phyloP scores from a whole-genome alignment of 176 grass and related monocot genomes.

The Oropetium thomaeum region DNA sequence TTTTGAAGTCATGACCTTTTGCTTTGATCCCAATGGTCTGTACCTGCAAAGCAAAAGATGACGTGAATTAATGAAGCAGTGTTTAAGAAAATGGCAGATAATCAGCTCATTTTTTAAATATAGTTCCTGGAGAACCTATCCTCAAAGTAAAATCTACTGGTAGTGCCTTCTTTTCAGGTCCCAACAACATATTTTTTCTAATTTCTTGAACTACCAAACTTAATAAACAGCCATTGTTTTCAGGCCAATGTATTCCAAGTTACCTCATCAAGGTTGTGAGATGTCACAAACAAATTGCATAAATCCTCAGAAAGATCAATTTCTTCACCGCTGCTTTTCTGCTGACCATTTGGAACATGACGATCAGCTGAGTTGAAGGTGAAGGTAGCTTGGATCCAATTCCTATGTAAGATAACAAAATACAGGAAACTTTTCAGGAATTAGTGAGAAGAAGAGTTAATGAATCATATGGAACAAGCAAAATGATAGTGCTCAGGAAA shows the following conservation, averaged over 20 bases:
- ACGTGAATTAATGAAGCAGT: not conserved
- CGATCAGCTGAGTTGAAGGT: slow-evolving; percentile 24
- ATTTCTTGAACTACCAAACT: not conserved
- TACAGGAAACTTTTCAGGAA: not conserved
- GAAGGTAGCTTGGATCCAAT: slow-evolving; percentile 94
- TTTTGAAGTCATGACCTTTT: slow-evolving; percentile 58
- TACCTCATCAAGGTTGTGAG: slow-evolving; percentile 74
- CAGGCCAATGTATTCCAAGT: not conserved
- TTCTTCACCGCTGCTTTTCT: slow-evolving; percentile 46
- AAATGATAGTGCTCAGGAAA: not conserved
- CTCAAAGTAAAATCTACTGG: not conserved
- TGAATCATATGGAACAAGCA: not conserved
- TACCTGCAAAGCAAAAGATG: slow-evolving; percentile 27
- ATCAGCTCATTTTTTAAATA: no score
- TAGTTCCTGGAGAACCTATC: no score
- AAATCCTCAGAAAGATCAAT: slow-evolving; percentile 73
- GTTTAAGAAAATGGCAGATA: no score
- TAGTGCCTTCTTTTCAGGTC: not conserved
- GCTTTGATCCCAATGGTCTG: slow-evolving; percentile 57
- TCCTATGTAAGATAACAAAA: slow-evolving; percentile 42
- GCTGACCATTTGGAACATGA: slow-evolving; percentile 21
- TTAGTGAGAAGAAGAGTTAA: not conserved
- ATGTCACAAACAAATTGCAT: slow-evolving; percentile 55
- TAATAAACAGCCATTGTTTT: not conserved
- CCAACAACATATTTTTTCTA: not conserved